These are phyloP conservation scores for Aspergillus pseudonomiae DNA, from an alignment of 2,329 filamentous ascomycete genomes.

Conservation along the genomic window DNA sequence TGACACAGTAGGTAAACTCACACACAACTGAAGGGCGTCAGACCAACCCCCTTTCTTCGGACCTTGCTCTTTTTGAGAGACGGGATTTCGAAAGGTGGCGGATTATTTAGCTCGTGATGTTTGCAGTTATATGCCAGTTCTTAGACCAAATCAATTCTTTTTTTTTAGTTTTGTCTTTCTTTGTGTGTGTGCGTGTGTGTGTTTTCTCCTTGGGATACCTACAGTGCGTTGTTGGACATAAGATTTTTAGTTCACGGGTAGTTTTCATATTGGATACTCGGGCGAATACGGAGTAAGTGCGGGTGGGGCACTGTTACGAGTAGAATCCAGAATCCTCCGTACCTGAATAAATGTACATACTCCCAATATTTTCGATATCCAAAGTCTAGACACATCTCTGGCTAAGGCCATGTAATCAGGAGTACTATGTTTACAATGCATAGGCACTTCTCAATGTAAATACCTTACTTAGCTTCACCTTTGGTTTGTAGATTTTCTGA, in stretches of 20 bases:
- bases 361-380: not conserved
- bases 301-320: not conserved
- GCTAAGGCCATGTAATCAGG: not conserved
- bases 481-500: not conserved
- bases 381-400: not conserved
- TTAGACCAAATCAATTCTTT: not conserved
- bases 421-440: not conserved
- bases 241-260: not conserved
- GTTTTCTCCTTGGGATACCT: not conserved
- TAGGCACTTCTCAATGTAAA: not conserved
- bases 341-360: too few relatives aligned
- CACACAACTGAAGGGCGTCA: not conserved
- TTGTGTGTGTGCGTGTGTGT: not conserved
- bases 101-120: not conserved
- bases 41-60: not conserved
- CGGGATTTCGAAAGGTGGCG: not conserved
- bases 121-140: not conserved
- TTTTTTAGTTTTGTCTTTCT: not conserved
- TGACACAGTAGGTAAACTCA: not conserved
- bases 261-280: not conserved
- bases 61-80: not conserved
- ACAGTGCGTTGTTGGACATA: not conserved
- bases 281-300: not conserved
- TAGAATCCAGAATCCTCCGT: not conserved
- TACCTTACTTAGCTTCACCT: not conserved